A percentile compares a stretch with the other conserved stretches of the same genome.
Conservation (phyloP, 352 stramenopile species). For the Globisporangium heterothallicum region DNA sequence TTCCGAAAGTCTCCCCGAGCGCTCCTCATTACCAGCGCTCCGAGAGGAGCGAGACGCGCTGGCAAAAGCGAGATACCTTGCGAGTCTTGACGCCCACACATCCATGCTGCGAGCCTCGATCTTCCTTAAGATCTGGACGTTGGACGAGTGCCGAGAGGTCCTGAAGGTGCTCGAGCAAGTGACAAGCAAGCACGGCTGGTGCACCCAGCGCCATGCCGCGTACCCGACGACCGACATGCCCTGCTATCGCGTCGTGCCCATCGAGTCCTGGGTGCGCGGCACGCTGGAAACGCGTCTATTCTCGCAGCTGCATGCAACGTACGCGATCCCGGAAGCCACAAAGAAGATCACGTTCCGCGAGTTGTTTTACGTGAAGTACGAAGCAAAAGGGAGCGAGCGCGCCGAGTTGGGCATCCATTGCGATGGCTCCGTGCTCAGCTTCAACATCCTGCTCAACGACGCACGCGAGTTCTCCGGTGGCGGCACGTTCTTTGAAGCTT, state of each 20-base stretch:
- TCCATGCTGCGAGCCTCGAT: slow-evolving; percentile 35
- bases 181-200: slow-evolving; percentile 51
- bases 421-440: slow-evolving; percentile 93
- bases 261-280: slow-evolving; percentile 64
- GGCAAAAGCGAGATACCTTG: slow-evolving; percentile 43
- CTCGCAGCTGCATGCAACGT: slow-evolving; percentile 40
- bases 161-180: slow-evolving; percentile 31
- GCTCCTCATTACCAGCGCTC: slow-evolving; percentile 13
- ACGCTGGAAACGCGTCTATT: slow-evolving; percentile 49
- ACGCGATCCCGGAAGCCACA: slow-evolving; percentile 26
- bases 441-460: slow-evolving; percentile 89
- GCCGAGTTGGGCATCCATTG: slow-evolving; percentile 85
- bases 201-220: slow-evolving; percentile 65
- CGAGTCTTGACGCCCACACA: slow-evolving; percentile 39
- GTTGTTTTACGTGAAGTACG: slow-evolving; percentile 88
- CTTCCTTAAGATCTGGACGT: slow-evolving; percentile 46
- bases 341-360: slow-evolving; percentile 73
- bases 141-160: slow-evolving; percentile 42
- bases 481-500: slow-evolving; percentile 90
- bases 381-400: slow-evolving; percentile 50
- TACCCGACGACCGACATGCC: slow-evolving; percentile 86
- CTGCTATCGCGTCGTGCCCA: slow-evolving; percentile 53
- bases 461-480: slow-evolving; percentile 83
- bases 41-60: slow-evolving; percentile 30
- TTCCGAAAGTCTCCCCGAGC: neutral